Evolutionary conservation across 176 grass and related monocot genomes (phyloP), one percentile per base, ranked within the genome.

Genomic region (Thinopyrum elongatum): DNA sequence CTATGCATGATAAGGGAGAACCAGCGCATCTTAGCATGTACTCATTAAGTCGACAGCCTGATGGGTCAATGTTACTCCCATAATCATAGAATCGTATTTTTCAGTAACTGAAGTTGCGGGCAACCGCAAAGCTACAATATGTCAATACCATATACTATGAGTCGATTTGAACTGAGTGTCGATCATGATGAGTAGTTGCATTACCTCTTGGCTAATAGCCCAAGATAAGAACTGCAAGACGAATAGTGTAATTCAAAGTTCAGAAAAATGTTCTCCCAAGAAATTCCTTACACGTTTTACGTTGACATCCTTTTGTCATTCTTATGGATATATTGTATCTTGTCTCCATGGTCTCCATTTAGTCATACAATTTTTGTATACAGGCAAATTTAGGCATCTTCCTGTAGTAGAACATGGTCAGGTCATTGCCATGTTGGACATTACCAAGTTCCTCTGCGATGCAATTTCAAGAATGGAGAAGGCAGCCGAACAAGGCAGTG

Each of bases 371-470:
- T 41, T 68, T 82, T 75, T n/a, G 28, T 85, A 79, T 38, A 71
- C 88, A 98, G 95, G 91, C 2, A 98, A 94, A 90, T 98, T 98
- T 90, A 89, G 86, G 82, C 95, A 95, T 62, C 95, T 98, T 88
- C 95, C 93, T 3, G 84, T 98, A 60, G 95, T 98, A 42, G 93
- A 95, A 67, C 79, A 86, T 73, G 93, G 88, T 85, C 90, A 94
- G 86, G 93, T 95, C 77, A 92, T 91, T 87, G 93, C 57, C 61
- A 91, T 98, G 88, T 66, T 98, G 86, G 93, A 98, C 64, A 98
- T 98, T 75, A 95, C 81, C 0, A 98, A 94, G 77, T 95, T 92
- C 77, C 86, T 98, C 51, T 94, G 87, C 25, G 95, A 95, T 26
- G 90, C 93, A 26, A 95, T 98, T 77, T 87, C 91, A 64, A 95